A percentile compares a stretch with the other conserved stretches of the same genome.
These are phyloP conservation scores for Talaromyces sp. DNA, from an alignment of 2,329 filamentous ascomycete species.

Conservation along the genomic window DNA sequence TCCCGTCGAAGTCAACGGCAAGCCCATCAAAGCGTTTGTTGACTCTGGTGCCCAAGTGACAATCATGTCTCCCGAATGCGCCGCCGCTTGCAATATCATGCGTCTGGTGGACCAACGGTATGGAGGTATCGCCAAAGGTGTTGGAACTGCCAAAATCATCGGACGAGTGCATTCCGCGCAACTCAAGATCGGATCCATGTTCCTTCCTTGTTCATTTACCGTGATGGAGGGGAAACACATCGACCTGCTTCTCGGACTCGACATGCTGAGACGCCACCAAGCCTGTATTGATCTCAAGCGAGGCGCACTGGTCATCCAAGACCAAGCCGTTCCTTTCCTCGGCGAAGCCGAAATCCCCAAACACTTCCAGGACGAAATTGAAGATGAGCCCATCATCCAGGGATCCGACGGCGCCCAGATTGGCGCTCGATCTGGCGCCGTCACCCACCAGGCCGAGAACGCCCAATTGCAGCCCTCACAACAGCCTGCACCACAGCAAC, in stretches of 20 bases:
- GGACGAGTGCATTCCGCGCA: slow-evolving; percentile 92
- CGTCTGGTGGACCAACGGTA: slow-evolving; percentile 89
- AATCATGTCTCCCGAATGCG: slow-evolving; percentile 95
- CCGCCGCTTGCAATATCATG: slow-evolving; percentile 91
- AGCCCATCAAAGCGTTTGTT: slow-evolving; percentile 90
- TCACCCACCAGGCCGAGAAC: slow-evolving; percentile 32
- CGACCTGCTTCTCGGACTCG: slow-evolving; percentile 83
- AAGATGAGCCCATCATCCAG: slow-evolving; percentile 74
- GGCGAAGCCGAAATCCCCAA: slow-evolving; percentile 94
- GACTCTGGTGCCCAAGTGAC: slow-evolving; percentile 97
- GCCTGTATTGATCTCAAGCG: slow-evolving; percentile 82
- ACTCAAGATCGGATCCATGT: slow-evolving; percentile 84
- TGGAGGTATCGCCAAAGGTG: slow-evolving; percentile 84
- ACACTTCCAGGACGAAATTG: slow-evolving; percentile 62
- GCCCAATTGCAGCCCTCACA: slow-evolving; percentile 7
- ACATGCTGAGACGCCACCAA: slow-evolving; percentile 96
- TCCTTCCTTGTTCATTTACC: slow-evolving; percentile 90
- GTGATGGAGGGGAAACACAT: slow-evolving; percentile 99
- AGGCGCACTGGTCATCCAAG: slow-evolving; percentile 82
- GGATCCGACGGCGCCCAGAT: slow-evolving; percentile 88
- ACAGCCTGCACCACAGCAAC: slow-evolving; percentile 3
- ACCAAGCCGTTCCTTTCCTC: slow-evolving; percentile 81
- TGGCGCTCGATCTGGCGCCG: slow-evolving; percentile 72
- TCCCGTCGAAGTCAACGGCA: slow-evolving; percentile 87
- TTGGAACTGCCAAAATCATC: slow-evolving; percentile 90